Evolutionary conservation across 768 basidiomycete species (phyloP), one percentile per base, ranked within the genome.

Genomic region (Aureoboletus auriporus): DNA sequence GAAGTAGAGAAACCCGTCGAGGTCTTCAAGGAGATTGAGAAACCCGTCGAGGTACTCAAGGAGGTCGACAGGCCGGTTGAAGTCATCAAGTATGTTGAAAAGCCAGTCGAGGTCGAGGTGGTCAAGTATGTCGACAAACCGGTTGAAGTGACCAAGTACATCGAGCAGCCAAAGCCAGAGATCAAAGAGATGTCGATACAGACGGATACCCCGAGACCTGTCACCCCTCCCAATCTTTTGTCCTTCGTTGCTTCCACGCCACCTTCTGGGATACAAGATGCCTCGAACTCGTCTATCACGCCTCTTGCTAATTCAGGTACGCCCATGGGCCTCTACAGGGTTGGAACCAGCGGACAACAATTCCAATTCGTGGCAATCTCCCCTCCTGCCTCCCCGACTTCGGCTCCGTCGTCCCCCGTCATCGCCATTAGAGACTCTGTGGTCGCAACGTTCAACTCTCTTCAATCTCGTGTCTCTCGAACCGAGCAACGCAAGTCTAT

Each of bases 111-210:
- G 38, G 52, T 60, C 5, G 62, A 67, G 39, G 65, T 69, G 10
- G 50, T 61, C 47, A 66, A 57, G 46, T 54, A 60, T 17, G 53
- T 62, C 20, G 63, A 66, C 11, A 66, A 67, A 11, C 80, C 78
- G 33, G 53, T 61, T 26, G 53, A 58, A 33, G 59, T 60, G 50
- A 55, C 30, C 47, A 57, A 57, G 37, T 58, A 56, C 17, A 27
- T 57, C 10, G 65, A 66, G 8, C 66, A 66, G 16, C 80, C 79
- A 10, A 86, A 82, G 62, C 79, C 82, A 0, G 83, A 88, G 56
- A 68, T 79, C 29, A 82, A 73, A 61, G 89, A 93, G 56, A 86
- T 82, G 51, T 86, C 82, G 4, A 81, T 84, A 30, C 89, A 93
- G 69, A 92, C 89, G 1, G 90, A 93, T 52, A 75, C 76, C 42